Percentiles rank a stretch among this genome's conserved stretches.
These are phyloP conservation scores for Phlegmacium glaucopus DNA, from an alignment of 768 basidiomycete genomes.

Conservation along the genomic window DNA sequence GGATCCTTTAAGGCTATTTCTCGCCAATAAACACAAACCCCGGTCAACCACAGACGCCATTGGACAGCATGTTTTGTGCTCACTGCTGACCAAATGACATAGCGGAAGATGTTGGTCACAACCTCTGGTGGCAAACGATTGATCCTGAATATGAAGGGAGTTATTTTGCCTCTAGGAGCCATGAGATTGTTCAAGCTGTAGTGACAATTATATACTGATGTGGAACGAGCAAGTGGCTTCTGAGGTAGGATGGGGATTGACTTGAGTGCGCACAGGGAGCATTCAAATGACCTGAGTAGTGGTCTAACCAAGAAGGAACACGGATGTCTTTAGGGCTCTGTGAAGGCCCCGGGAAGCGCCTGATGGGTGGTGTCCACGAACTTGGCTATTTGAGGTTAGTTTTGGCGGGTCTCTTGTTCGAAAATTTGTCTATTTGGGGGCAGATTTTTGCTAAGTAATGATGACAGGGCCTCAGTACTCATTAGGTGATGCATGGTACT, in stretches of 20 bases:
- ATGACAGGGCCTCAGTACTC: no score
- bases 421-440: no score
- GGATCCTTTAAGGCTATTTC: constrained; percentile 42
- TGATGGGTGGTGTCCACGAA: no score
- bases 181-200: constrained; percentile 13
- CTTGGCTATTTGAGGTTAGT: no score
- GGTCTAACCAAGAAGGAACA: neutral
- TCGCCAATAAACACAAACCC: constrained; percentile 59
- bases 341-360: no score
- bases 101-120: constrained; percentile 59
- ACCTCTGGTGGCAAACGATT: constrained; percentile 66
- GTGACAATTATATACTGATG: neutral
- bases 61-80: constrained; percentile 31
- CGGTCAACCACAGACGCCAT: constrained; percentile 49
- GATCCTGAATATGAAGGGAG: constrained; percentile 47
- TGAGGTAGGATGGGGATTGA: no score
- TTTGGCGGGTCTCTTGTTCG: no score
- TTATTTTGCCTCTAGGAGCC: constrained; percentile 32
- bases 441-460: no score
- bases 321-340: constrained; percentile 7
- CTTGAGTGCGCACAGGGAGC: neutral
- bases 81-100: constrained; percentile 50
- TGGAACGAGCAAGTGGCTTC: no score
- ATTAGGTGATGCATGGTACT: no score
- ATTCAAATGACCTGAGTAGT: neutral